Conservation (phyloP, 1,139 yeast species). For the Kurtzmaniella quercitrusa region DNA sequence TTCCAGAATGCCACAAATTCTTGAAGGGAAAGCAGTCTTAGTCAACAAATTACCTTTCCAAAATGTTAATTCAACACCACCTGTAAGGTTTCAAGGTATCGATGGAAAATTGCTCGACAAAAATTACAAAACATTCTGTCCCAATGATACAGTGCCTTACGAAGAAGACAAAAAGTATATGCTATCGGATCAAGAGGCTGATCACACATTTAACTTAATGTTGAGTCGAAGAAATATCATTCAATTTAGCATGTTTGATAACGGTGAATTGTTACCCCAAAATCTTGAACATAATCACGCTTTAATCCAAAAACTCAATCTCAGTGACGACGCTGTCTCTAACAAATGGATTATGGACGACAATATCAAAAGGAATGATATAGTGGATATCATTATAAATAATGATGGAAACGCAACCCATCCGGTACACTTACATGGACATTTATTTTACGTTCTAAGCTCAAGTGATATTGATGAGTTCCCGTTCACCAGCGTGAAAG, state of each 20-base stretch:
- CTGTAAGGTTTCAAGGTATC: slow-evolving; percentile 14
- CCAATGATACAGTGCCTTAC: slow-evolving; percentile 17
- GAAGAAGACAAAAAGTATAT: slow-evolving; percentile 9
- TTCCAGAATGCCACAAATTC: slow-evolving; percentile 25
- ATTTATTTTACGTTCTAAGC: slow-evolving; percentile 24
- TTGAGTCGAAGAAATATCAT: slow-evolving; percentile 23
- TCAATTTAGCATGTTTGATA: slow-evolving; percentile 23
- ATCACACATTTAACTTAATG: slow-evolving; percentile 20
- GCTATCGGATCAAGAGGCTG: slow-evolving; percentile 13
- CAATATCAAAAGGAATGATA: slow-evolving; percentile 19
- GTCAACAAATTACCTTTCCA: slow-evolving; percentile 13
- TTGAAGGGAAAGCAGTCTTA: slow-evolving; percentile 25
- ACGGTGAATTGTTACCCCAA: slow-evolving; percentile 17
- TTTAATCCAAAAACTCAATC: slow-evolving; percentile 10
- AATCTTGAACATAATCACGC: slow-evolving; percentile 17
- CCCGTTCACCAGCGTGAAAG: slow-evolving; percentile 18
- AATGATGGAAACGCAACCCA: slow-evolving; percentile 24
- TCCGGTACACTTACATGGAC: slow-evolving; percentile 37
- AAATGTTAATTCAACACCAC: slow-evolving; percentile 7
- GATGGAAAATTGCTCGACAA: slow-evolving; percentile 15
- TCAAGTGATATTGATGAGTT: slow-evolving; percentile 19
- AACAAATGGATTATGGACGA: slow-evolving; percentile 15
- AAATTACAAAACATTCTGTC: slow-evolving; percentile 12
- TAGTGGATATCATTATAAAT: slow-evolving; percentile 27
- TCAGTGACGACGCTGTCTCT: background rate